Base-by-base conservation (phyloP, 148 eudicot species). In the Linanthus parryae region DNA sequence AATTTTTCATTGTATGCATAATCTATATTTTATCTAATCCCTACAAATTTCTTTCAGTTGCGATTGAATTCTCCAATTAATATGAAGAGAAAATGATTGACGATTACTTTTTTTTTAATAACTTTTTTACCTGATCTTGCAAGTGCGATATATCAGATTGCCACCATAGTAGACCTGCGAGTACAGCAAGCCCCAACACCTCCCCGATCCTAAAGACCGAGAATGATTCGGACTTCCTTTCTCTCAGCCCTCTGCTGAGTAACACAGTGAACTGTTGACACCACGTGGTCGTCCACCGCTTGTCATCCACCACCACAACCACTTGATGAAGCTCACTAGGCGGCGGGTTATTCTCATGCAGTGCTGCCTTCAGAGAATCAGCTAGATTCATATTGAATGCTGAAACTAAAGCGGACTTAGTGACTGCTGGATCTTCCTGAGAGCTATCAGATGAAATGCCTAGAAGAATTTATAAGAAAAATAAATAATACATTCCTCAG, bases 81-180 rank as follows among this genome's bases (percentile, higher is more conserved):
- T n/a, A n/a, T n/a, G n/a, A n/a, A n/a, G n/a, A n/a, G n/a, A n/a
- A n/a, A n/a, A n/a, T n/a, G n/a, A n/a, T n/a, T n/a, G n/a, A n/a
- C n/a, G n/a, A n/a, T n/a, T n/a, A n/a, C n/a, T n/a, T n/a, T n/a
- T n/a, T n/a, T n/a, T n/a, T n/a, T n/a, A n/a, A n/a, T n/a, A n/a
- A 31, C 11, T 5, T 31, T 5, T 31, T 43, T 66, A 71, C 73
- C 81, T 72, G 78, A 53, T 72, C 76, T 68, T 81, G 78, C 17
- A 82, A 41, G 59, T 75, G 71, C 18, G 55, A 13, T 8, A 43
- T 38, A 28, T 49, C 53, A 17, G 87, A 84, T 48, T 77, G 73
- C 86, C 82, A 88, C 96, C 96, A 88, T 6, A 84, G 27, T 4
- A 84, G 44, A 1, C 96, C 96, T 4, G 72, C 45, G 0, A 84